These are phyloP conservation scores for Ephemerocybe angulata DNA, from an alignment of 768 basidiomycete species.

Conservation along the genomic window DNA sequence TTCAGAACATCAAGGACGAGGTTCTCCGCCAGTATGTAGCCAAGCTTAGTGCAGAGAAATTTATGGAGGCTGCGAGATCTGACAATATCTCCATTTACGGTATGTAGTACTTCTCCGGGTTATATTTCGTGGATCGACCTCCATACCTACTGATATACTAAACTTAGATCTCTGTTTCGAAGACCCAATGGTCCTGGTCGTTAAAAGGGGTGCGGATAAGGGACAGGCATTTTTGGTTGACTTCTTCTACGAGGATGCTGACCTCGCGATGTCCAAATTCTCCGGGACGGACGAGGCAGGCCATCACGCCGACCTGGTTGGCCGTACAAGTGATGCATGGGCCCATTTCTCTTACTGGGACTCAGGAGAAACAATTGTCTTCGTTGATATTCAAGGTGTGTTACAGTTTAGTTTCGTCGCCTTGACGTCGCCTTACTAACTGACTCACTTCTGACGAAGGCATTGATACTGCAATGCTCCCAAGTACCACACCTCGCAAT, in stretches of 20 bases:
- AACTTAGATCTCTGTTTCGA: background rate
- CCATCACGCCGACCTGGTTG: background rate
- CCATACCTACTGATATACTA: too few relatives aligned
- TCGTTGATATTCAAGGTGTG: background rate
- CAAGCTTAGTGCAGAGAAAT: background rate
- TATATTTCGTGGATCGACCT: background rate
- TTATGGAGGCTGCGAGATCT: background rate
- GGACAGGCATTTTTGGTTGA: background rate
- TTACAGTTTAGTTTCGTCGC: background rate
- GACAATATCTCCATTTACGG: background rate
- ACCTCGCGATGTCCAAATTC: background rate
- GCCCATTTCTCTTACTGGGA: background rate
- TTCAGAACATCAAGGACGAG: background rate
- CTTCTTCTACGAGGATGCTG: background rate
- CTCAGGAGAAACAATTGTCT: background rate
- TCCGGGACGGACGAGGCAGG: background rate
- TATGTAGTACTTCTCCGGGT: background rate
- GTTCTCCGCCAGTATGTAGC: background rate
- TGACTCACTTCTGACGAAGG: background rate
- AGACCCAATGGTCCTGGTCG: background rate
- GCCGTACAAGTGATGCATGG: background rate
- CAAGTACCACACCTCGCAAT: background rate
- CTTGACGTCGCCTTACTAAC: background rate
- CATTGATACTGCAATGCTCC: background rate
- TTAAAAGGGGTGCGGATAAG: background rate